phyloP scores from a whole-genome alignment of 2,329 filamentous ascomycete species.

The Ophiocordyceps camponoti-saundersi region DNA sequence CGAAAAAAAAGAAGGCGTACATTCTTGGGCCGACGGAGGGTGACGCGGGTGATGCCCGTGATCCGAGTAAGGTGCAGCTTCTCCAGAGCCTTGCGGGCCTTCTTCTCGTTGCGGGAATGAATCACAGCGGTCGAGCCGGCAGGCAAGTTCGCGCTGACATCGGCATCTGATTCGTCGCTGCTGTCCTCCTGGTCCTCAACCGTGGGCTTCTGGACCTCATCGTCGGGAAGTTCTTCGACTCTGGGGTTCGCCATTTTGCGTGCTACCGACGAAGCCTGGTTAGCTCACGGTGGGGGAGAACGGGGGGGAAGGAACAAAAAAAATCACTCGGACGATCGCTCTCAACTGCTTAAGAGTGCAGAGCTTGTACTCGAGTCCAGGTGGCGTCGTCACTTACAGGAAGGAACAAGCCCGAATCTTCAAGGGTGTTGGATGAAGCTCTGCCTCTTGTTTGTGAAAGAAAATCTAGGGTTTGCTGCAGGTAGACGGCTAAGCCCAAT shows the following conservation, averaged over 20 bases:
- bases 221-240: slow-evolving; percentile 93
- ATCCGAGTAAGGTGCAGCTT: slow-evolving; percentile 96
- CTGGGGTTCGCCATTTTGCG: slow-evolving; percentile 87
- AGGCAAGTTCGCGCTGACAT: slow-evolving; percentile 57
- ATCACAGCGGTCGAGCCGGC: slow-evolving; percentile 78
- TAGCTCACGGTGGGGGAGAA: slow-evolving; percentile 1
- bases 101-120: slow-evolving; percentile 99
- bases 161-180: slow-evolving; percentile 61
- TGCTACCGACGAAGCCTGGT: slow-evolving; percentile 2
- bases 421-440: slow-evolving; percentile 13
- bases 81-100: slow-evolving; percentile 97
- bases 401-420: slow-evolving; percentile 16
- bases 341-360: neutral
- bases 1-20: slow-evolving; percentile 39
- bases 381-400: slow-evolving; percentile 15
- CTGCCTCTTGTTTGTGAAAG: slow-evolving; percentile 19
- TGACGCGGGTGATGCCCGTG: slow-evolving; percentile 94
- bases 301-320: neutral
- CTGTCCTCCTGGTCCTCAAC: slow-evolving; percentile 59
- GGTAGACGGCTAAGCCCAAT: slow-evolving; percentile 19
- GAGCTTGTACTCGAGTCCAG: neutral
- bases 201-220: slow-evolving; percentile 67
- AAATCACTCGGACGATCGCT: slow-evolving; percentile 1
- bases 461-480: slow-evolving; percentile 30
- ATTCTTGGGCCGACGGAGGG: slow-evolving; percentile 95